Evolutionary conservation across 2,329 filamentous ascomycete species (phyloP), one percentile per base, ranked within the genome.

Genomic region (Cordyceps fumosorosea): DNA sequence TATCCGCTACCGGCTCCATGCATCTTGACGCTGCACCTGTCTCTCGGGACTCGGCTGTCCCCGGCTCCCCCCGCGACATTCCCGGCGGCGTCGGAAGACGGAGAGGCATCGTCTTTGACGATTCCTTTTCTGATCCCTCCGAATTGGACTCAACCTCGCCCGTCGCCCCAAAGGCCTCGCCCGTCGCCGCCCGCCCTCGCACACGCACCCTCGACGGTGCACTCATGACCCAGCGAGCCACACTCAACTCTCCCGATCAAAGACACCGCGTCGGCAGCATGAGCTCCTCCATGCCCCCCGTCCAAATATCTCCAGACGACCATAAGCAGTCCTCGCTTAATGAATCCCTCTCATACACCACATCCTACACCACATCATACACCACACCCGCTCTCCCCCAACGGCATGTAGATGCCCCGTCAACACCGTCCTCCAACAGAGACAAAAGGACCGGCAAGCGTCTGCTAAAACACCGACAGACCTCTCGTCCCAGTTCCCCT

Each of bases 241-340:
- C 75, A 14, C 69, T 75, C 42, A 70, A 75, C n/a, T 66, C 72
- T 4, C 63, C 71, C 42, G 82, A 85, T 63, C 80, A 76, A 67
- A 82, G 88, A 57, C 84, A 87, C 67, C 82, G 88, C 57, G 84
- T 91, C 50, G 87, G 88, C 56, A 91, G 89, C 32, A 84, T 91
- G 67, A 87, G 88, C 67, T 88, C 87, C 42, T 80, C 85, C 8
- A 70, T 61, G 18, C 57, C 65, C 40, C 76, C 80, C 4, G 82
- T 85, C 5, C 78, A 83, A 54, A 77, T 80, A 56, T 78, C 81
- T 55, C 74, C 80, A 63, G 81, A 84, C 24, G 81, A 83, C 47
- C 75, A 77, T 62, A 78, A 76, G 60, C 42, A 60, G 16, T 5
- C 44, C n/a, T 66, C 74, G 22, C 70, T 76, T 24, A 70, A 74